Evolutionary conservation across 257 asterid species (phyloP).

Genomic region (Cinchona pubescens): DNA sequence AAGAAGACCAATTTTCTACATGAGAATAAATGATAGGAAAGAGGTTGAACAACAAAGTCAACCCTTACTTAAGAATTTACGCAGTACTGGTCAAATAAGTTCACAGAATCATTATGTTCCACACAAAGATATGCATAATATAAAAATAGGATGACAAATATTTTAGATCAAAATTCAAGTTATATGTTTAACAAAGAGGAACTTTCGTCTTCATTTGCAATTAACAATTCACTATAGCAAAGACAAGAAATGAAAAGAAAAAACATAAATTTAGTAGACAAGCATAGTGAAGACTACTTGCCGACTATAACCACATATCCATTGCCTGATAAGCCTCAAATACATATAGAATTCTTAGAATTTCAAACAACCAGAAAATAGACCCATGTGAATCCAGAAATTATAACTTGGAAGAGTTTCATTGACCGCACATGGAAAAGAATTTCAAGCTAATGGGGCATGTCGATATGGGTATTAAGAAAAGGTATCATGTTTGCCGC

Average conservation of each 20-base stretch:
- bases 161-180: background rate
- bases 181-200: too few relatives aligned
- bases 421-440: background rate
- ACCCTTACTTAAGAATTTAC: background rate
- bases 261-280: background rate
- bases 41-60: conserved; percentile 11
- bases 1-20: background rate
- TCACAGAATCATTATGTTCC: background rate
- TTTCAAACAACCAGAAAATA: background rate
- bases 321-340: background rate
- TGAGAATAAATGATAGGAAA: background rate
- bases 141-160: background rate
- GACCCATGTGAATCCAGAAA: background rate
- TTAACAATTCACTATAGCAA: background rate
- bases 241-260: background rate
- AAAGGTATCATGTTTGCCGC: background rate
- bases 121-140: background rate
- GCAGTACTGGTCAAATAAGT: background rate
- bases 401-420: background rate
- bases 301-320: background rate
- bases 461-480: background rate
- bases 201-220: background rate
- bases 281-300: background rate
- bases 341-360: background rate
- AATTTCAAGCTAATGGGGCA: background rate